Base-by-base conservation (phyloP, 2,329 filamentous ascomycete genomes). In the Ophiostoma sp. region DNA sequence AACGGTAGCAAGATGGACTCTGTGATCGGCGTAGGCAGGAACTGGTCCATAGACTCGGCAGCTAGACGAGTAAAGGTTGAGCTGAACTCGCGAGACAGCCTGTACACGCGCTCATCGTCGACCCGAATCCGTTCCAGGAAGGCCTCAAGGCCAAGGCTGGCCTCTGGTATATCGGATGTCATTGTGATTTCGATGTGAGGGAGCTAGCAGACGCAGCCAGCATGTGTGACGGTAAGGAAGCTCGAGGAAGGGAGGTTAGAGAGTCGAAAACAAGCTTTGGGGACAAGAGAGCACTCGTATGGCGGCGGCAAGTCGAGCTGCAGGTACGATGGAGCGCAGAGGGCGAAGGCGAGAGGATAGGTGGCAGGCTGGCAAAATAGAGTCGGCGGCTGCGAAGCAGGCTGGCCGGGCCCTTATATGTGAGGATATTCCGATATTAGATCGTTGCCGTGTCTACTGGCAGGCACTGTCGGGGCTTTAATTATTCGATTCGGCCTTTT, bases 11-110 rank as follows among this genome's bases (percentile, higher is more conserved):
- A 78, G 71, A 90, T 85, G 7, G 86, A 86, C 75, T 90, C 88
- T 3, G 87, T 87, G 76, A 91, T 89, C 64, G 89, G 89, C 2
- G 89, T 90, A 12, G 88, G 83, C 45, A 91, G 79, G 77, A 90
- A 91, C 78, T 90, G 88, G 52, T 86, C 81, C 28, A 80, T 74
- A 0, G 87, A 88, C 48, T 87, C 80, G 72, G 85, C 84, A 28
- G 89, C 86, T 63, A 91, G 81, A 7, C 81, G 77, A 28, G 79
- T 80, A 76, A 89, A 91, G 31, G 82, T 85, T 15, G 77, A 75
- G 70, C 82, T 80, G 59, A 91, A 84, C 68, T 83, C 83, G 50
- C 79, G 80, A 5, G 88, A 85, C 66, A 91, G 82, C 36, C 79
- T 77, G 74, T 85, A 80, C 48, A 87, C 82, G 66, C 81, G 85